These are phyloP conservation scores for Leccinum solheimii DNA, from an alignment of 1,284 basidiomycete species.

Conservation along the genomic window DNA sequence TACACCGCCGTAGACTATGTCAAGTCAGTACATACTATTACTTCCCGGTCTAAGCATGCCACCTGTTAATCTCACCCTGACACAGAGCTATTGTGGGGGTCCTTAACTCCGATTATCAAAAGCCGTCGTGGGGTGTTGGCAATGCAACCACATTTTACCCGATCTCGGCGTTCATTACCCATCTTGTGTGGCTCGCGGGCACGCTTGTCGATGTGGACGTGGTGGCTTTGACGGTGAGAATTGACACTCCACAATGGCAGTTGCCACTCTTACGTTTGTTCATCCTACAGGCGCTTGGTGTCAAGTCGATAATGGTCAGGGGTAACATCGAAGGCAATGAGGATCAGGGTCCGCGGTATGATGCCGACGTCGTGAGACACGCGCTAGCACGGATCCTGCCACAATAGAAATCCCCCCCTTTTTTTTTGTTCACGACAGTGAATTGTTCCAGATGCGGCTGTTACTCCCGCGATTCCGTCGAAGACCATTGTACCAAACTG, in stretches of 20 bases:
- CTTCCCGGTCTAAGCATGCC: slow-evolving; percentile 5
- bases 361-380: slow-evolving; percentile 48
- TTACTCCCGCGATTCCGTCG: slow-evolving; percentile 9
- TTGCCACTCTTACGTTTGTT: slow-evolving; percentile 7
- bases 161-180: slow-evolving; percentile 76
- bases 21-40: slow-evolving; percentile 43
- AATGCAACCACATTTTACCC: slow-evolving; percentile 64
- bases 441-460: neutral
- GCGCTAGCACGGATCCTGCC: slow-evolving; percentile 47
- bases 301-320: slow-evolving; percentile 54
- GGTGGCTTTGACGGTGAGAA: slow-evolving; percentile 57
- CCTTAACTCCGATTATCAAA: slow-evolving; percentile 64
- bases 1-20: slow-evolving; percentile 88
- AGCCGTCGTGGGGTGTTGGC: slow-evolving; percentile 52
- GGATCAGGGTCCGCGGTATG: slow-evolving; percentile 44
- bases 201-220: slow-evolving; percentile 64
- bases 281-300: slow-evolving; percentile 51
- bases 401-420: neutral
- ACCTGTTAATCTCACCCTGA: slow-evolving; percentile 11
- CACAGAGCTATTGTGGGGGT: slow-evolving; percentile 68
- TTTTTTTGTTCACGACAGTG: neutral
- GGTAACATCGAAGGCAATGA: slow-evolving; percentile 13
- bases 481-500: neutral
- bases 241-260: slow-evolving; percentile 14
- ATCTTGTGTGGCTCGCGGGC: slow-evolving; percentile 76